A percentile compares a stretch with the other conserved stretches of the same genome.
phyloP scores from a whole-genome alignment of 768 basidiomycete genomes.

The Boletus barrowsii region DNA sequence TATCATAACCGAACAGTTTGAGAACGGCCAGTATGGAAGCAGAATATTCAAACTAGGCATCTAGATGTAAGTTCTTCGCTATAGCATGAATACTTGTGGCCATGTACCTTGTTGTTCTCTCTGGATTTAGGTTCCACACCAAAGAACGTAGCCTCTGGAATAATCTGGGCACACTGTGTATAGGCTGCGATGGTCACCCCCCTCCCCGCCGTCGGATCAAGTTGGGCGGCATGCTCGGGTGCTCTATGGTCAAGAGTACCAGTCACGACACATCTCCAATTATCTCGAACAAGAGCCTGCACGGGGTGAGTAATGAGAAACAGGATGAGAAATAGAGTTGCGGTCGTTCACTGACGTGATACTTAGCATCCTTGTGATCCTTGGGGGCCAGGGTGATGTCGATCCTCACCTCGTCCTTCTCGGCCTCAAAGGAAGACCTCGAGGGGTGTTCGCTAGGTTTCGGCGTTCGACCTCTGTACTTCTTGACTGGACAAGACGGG shows the following conservation, averaged over 20 bases:
- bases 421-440: slow-evolving; percentile 15
- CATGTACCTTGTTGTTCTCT: not conserved
- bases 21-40: slow-evolving; percentile 3
- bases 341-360: not conserved
- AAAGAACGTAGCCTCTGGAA: slow-evolving; percentile 4
- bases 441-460: slow-evolving; percentile 10
- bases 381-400: not conserved
- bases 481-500: slow-evolving; percentile 9
- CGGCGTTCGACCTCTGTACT: slow-evolving; percentile 20
- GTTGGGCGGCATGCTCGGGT: not conserved
- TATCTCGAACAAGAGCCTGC: slow-evolving; percentile 37
- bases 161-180: slow-evolving; percentile 3
- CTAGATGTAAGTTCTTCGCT: not conserved
- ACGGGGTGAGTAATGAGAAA: not conserved
- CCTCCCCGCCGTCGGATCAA: not conserved
- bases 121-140: not conserved
- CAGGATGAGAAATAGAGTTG: not conserved
- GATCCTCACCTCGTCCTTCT: not conserved
- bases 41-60: slow-evolving; percentile 2
- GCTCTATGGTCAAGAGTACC: slow-evolving; percentile 20
- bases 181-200: not conserved
- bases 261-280: slow-evolving; percentile 33
- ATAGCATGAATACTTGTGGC: not conserved
- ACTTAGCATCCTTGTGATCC: slow-evolving; percentile 3
- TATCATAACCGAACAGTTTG: slow-evolving; percentile 2